A percentile compares a stretch with the other conserved stretches of the same genome.
Conservation (phyloP, 2,329 filamentous ascomycete species). For the Rhinocladiella similis region DNA sequence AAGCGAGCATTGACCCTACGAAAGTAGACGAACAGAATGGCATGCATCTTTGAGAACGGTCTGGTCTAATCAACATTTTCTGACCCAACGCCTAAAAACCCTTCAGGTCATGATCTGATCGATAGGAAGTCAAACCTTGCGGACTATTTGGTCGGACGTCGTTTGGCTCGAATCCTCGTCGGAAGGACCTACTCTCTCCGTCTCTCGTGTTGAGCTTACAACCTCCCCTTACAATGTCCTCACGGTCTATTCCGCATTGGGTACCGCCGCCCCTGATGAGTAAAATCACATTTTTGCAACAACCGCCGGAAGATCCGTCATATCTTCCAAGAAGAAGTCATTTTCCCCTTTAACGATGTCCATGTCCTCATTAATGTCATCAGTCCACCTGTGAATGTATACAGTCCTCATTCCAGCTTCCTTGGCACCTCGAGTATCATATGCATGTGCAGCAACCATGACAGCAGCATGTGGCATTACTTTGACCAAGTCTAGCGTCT, state of each 20-base stretch:
- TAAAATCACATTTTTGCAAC: background rate
- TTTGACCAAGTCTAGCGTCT: constrained; percentile 47
- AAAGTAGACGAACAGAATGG: constrained; percentile 5
- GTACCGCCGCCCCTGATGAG: no score
- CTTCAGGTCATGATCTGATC: background rate
- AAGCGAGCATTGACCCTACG: constrained; percentile 19
- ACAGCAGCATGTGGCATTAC: constrained; percentile 49
- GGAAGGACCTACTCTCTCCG: no score
- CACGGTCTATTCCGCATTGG: no score
- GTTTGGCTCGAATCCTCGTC: no score
- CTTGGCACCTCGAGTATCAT: constrained; percentile 53
- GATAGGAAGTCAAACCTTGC: no score
- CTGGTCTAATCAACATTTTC: no score
- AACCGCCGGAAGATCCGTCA: background rate
- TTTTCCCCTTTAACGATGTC: constrained; percentile 42
- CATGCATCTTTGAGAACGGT: constrained; percentile 5
- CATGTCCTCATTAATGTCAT: constrained; percentile 53
- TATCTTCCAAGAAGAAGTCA: constrained; percentile 37
- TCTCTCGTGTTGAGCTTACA: no score
- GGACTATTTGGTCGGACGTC: no score
- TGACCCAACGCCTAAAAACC: no score
- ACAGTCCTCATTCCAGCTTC: constrained; percentile 52
- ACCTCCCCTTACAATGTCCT: no score
- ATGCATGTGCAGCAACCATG: constrained; percentile 57
- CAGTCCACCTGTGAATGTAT: constrained; percentile 55